phyloP scores from a whole-genome alignment of 208 protist genomes.

The Acanthamoeba lenticulata region DNA sequence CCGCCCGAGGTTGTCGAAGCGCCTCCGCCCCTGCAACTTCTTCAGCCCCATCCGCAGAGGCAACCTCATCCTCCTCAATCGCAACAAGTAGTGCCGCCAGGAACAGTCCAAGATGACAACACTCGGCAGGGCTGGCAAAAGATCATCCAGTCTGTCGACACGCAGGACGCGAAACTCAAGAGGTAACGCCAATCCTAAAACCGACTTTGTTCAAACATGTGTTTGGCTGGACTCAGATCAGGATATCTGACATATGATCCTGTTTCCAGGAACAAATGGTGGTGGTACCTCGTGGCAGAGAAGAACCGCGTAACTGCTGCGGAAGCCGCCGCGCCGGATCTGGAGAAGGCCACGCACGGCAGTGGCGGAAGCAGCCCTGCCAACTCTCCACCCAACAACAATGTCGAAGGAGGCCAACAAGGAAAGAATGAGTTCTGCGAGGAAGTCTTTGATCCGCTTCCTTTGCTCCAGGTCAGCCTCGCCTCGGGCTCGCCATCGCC shows the following conservation, averaged over 20 bases:
- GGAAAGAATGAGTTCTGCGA: too few relatives aligned
- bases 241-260: not conserved
- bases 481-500: too few relatives aligned
- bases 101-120: not conserved
- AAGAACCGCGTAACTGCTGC: not conserved
- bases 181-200: not conserved
- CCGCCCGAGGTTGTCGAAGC: too few relatives aligned
- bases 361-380: not conserved
- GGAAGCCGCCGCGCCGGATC: not conserved
- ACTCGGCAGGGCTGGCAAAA: not conserved
- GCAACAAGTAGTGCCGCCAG: not conserved
- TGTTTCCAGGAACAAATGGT: not conserved
- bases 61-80: too few relatives aligned
- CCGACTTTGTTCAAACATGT: not conserved
- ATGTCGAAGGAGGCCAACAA: too few relatives aligned
- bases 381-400: too few relatives aligned
- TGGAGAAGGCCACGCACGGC: not conserved
- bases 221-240: not conserved
- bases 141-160: not conserved
- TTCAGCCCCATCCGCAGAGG: too few relatives aligned
- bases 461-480: too few relatives aligned
- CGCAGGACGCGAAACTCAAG: not conserved
- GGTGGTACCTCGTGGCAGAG: constrained; percentile 5
- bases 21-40: too few relatives aligned
- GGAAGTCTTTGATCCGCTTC: too few relatives aligned